phyloP scores from a whole-genome alignment of 192 early-diverging fungal genomes.

The Geranomyces variabilis region DNA sequence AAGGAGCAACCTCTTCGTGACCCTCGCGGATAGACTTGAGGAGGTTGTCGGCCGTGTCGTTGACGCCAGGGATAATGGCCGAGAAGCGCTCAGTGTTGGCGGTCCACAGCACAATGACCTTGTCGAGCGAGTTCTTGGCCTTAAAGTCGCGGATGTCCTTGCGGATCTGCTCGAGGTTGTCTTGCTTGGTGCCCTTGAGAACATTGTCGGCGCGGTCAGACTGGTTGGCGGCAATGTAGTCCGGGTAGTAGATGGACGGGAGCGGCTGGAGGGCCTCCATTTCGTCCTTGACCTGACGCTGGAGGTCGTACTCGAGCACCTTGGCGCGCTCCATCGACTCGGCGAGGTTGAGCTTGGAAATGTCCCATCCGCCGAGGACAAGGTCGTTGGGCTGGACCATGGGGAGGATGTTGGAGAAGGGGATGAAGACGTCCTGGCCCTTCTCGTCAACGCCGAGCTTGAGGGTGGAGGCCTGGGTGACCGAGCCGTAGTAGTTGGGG shows the following conservation, averaged over 20 bases:
- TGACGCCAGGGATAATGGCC: conserved; percentile 85
- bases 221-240: conserved; percentile 99
- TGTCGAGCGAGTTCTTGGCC: conserved; percentile 82
- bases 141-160: conserved; percentile 96
- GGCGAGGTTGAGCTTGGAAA: conserved; percentile 81
- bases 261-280: conserved; percentile 83
- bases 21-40: conserved; percentile 75
- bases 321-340: conserved; percentile 93
- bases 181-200: conserved; percentile 82
- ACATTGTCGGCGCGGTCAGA: conserved; percentile 94
- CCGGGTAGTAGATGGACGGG: conserved; percentile 97
- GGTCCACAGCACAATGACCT: conserved; percentile 97
- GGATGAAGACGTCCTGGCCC: conserved; percentile 89
- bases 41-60: conserved; percentile 95
- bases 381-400: conserved; percentile 97
- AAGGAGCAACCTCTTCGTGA: conserved; percentile 93
- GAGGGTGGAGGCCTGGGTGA: conserved; percentile 94
- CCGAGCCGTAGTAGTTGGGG: conserved; percentile 97
- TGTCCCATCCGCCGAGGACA: conserved; percentile 99
- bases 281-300: conserved; percentile 85
- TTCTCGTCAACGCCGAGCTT: conserved; percentile 84
- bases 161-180: conserved; percentile 90
- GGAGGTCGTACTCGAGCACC: conserved; percentile 95
- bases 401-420: conserved; percentile 90
- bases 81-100: conserved; percentile 98